Base-by-base conservation (phyloP, 1,284 basidiomycete species). In the Ceratobasidium theobromae region DNA sequence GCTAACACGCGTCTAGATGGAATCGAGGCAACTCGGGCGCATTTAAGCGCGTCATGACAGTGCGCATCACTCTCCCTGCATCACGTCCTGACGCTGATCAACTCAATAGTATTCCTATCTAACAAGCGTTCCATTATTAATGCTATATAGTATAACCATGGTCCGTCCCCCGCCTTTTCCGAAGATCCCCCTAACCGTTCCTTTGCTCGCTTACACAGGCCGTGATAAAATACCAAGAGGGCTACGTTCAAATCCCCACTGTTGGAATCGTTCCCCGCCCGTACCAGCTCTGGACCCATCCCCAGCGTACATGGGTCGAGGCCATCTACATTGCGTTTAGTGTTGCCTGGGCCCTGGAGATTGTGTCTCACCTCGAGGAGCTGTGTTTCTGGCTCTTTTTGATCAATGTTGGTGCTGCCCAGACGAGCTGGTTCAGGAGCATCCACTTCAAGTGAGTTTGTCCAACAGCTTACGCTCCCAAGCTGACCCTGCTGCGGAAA, bases 361-460 rank as follows among this genome's bases (percentile, higher is more conserved):
- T 68, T 43, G 69, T 70, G 4, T 68, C 69, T 8, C 69, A 70
- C 62, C 65, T 70, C 21, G 69, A 70, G 55, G 69, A 70, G 46
- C 48, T 70, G 25, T 67, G 65, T 38, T 70, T 70, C 55, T 70
- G 69, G 69, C 46, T 70, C 30, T 70, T 70, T 46, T 46, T 70
- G 21, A 55, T 70, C 41, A 55, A 55, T 48, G 46, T 32, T 33
- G 35, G 62, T 30, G 53, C 64, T 2, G 43, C 51, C 35, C 46
- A 65, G 66, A 57, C 53, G 33, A 48, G 41, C 25, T 70, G 69
- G 69, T 70, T 70, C 57, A 51, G 58, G 38, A 68, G 67, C 32
- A 18, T 54, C 14, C 33, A 70, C 35, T 70, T 66, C 53, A 64
- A 62, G 58, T 51, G 49, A 32, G 49, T 52, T 45, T 14, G 27